phyloP scores from a whole-genome alignment of 345 rosid species.

The Theobroma cacao region DNA sequence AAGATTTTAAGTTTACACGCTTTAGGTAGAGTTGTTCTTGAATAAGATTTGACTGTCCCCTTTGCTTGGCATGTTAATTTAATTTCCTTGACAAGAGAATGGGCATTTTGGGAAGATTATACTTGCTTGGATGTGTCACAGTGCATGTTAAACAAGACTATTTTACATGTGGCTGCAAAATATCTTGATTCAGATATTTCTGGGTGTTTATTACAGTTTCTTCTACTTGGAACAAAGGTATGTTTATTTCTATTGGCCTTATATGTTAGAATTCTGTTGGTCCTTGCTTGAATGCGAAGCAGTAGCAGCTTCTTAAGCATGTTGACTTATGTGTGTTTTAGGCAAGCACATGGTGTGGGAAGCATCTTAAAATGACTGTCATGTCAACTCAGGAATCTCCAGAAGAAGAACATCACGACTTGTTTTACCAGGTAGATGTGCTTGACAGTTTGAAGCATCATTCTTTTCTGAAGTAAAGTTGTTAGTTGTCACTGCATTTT shows the following conservation, averaged over 20 bases:
- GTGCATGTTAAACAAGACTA: slow-evolving; percentile 70
- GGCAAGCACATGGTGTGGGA: slow-evolving; percentile 84
- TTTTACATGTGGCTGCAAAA: slow-evolving; percentile 58
- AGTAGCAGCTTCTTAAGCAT: slow-evolving; percentile 7
- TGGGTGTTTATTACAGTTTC: slow-evolving; percentile 40
- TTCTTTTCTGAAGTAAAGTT: neutral
- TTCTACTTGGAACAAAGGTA: slow-evolving; percentile 71
- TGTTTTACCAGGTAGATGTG: slow-evolving; percentile 61
- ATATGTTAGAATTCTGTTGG: neutral
- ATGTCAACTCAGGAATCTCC: slow-evolving; percentile 81
- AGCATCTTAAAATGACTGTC: slow-evolving; percentile 79
- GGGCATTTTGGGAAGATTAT: slow-evolving; percentile 78
- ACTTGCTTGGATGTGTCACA: slow-evolving; percentile 89
- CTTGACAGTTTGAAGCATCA: slow-evolving; percentile 3
- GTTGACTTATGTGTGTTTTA: slow-evolving; percentile 18
- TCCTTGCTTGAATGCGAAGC: neutral
- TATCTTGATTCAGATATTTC: slow-evolving; percentile 45
- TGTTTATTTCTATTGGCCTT: neutral
- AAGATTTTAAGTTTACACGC: neutral
- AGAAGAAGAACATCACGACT: slow-evolving; percentile 72
- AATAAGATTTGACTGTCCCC: neutral
- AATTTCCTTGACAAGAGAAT: slow-evolving; percentile 46
- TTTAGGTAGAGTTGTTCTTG: neutral
- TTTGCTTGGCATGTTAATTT: slow-evolving; percentile 5
- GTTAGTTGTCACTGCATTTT: neutral